Evolutionary conservation across 495 filamentous ascomycete genomes (phyloP).

Genomic region (Chaetomium tenue): DNA sequence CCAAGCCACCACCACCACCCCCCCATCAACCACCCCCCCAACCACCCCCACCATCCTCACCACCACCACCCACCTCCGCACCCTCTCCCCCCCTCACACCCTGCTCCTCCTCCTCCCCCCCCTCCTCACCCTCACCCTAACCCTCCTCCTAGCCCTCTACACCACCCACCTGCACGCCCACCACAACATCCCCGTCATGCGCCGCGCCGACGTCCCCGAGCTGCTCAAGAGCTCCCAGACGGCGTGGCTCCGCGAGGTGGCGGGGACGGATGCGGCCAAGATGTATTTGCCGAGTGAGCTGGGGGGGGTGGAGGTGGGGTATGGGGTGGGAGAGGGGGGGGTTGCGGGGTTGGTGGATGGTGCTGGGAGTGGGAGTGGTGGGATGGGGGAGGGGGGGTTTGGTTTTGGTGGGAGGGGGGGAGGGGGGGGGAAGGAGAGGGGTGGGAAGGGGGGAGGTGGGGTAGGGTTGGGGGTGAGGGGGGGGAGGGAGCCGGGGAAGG

Average conservation of each 20-base stretch:
- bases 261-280: slow-evolving; percentile 30
- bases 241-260: slow-evolving; percentile 24
- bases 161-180: slow-evolving; percentile 10
- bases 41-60: slow-evolving; percentile 9
- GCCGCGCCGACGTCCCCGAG: slow-evolving; percentile 22
- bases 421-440: neutral
- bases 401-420: neutral
- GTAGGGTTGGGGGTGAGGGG: neutral
- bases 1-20: slow-evolving; percentile 25
- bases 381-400: neutral
- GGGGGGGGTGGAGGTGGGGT: slow-evolving; percentile 24
- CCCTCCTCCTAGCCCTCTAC: slow-evolving; percentile 16
- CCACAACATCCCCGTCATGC: slow-evolving; percentile 32
- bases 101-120: slow-evolving; percentile 26
- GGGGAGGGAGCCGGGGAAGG: neutral
- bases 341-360: slow-evolving; percentile 1
- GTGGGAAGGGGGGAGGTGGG: neutral
- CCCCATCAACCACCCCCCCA: neutral
- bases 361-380: neutral
- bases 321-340: slow-evolving; percentile 25
- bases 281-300: slow-evolving; percentile 29
- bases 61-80: slow-evolving; percentile 11
- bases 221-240: slow-evolving; percentile 35
- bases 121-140: slow-evolving; percentile 18
- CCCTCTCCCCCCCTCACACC: slow-evolving; percentile 18